Conservation (phyloP, 352 stramenopile species). For the Globisporangium nagaii region DNA sequence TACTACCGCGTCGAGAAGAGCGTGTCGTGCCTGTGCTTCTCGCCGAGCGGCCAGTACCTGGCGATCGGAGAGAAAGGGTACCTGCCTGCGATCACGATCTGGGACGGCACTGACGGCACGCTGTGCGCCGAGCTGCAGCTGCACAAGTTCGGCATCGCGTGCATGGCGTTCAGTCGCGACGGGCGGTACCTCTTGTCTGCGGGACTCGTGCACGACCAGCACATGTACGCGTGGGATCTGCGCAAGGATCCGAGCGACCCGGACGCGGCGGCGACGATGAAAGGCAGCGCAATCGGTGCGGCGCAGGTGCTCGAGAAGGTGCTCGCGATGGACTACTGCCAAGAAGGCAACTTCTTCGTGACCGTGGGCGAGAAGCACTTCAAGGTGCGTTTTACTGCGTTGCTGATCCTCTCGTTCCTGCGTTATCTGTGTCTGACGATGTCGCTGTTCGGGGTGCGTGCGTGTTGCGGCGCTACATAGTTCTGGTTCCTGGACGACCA, state of each 20-base stretch:
- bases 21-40: conserved; percentile 82
- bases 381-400: conserved; percentile 27
- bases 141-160: conserved; percentile 80
- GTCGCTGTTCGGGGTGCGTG: neutral
- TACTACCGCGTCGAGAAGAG: conserved; percentile 87
- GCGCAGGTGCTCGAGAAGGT: conserved; percentile 67
- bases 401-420: neutral
- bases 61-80: conserved; percentile 88
- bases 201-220: conserved; percentile 79
- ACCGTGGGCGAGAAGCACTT: conserved; percentile 78
- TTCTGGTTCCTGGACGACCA: conserved; percentile 70
- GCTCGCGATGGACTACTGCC: conserved; percentile 60
- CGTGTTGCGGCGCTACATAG: too few relatives aligned
- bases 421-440: neutral
- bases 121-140: conserved; percentile 78
- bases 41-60: conserved; percentile 73
- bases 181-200: conserved; percentile 54
- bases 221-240: conserved; percentile 74
- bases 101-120: conserved; percentile 68
- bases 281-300: conserved; percentile 30
- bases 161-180: conserved; percentile 73
- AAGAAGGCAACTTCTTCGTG: conserved; percentile 74
- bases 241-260: conserved; percentile 3
- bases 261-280: conserved; percentile 25
- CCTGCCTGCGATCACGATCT: conserved; percentile 81